A percentile compares a stretch with the other conserved stretches of the same genome.
phyloP scores from a whole-genome alignment of 352 stramenopile species.

The Phytophthora podocarpi region DNA sequence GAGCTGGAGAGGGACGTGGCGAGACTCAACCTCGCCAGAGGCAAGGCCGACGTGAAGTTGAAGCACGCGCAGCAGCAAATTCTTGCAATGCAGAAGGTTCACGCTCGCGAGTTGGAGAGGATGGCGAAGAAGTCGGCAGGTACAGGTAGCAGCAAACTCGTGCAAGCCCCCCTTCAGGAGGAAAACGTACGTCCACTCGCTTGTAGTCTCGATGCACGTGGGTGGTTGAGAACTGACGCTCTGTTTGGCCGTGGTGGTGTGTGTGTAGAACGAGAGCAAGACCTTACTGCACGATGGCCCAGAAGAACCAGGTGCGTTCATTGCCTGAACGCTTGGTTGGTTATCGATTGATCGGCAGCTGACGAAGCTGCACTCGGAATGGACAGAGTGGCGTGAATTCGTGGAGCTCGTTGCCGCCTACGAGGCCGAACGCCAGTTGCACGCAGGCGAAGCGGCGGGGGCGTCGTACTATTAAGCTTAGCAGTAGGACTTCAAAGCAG shows the following conservation, averaged over 20 bases:
- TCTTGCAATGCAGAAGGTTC: slow-evolving; percentile 56
- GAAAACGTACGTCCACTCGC: slow-evolving; percentile 19
- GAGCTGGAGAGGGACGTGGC: slow-evolving; percentile 41
- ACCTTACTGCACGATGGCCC: not conserved
- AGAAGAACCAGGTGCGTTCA: slow-evolving; percentile 20
- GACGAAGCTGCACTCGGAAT: not conserved
- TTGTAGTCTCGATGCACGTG: not conserved
- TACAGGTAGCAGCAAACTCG: not conserved
- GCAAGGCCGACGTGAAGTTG: slow-evolving; percentile 30
- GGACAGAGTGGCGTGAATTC: slow-evolving; percentile 58
- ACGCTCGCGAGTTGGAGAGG: slow-evolving; percentile 51
- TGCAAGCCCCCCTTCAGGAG: slow-evolving; percentile 1
- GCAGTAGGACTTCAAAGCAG: too few relatives aligned
- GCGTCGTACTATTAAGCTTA: too few relatives aligned
- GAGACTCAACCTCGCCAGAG: slow-evolving; percentile 23
- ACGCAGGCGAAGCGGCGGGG: not conserved
- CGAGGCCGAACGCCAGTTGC: slow-evolving; percentile 42
- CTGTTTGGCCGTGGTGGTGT: not conserved
- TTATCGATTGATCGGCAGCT: too few relatives aligned
- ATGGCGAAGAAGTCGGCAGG: not conserved
- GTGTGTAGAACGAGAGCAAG: slow-evolving; percentile 23
- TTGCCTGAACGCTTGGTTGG: not conserved
- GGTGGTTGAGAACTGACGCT: not conserved
- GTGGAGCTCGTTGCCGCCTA: slow-evolving; percentile 50
- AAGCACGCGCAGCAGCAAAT: slow-evolving; percentile 58